Evolutionary conservation across 768 basidiomycete genomes (phyloP).

Genomic region (Phlebiopsis gigantea): DNA sequence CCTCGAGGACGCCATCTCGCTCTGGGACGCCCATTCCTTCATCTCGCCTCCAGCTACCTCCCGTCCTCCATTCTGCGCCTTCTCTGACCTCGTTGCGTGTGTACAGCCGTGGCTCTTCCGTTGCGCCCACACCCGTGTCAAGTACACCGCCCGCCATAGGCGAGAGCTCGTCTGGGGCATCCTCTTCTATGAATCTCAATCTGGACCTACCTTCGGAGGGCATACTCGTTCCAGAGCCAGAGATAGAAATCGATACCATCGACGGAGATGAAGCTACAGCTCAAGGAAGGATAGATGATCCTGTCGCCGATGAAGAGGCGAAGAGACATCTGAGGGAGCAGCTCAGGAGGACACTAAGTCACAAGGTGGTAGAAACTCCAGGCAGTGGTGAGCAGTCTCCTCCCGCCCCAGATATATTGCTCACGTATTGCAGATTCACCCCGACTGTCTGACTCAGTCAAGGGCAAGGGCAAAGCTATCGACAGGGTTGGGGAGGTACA

Average conservation of each 20-base stretch:
- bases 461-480: not conserved
- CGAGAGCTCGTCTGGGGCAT: slow-evolving; percentile 44
- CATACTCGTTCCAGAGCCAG: slow-evolving; percentile 66
- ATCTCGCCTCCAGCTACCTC: slow-evolving; percentile 38
- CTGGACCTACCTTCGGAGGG: slow-evolving; percentile 44
- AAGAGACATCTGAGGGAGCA: slow-evolving; percentile 68
- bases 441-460: not conserved
- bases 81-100: slow-evolving; percentile 55
- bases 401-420: not conserved
- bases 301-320: slow-evolving; percentile 46
- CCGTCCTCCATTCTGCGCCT: slow-evolving; percentile 45
- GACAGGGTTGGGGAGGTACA: not conserved
- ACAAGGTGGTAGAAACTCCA: slow-evolving; percentile 33
- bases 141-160: slow-evolving; percentile 9
- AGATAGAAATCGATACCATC: slow-evolving; percentile 52
- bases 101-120: slow-evolving; percentile 41
- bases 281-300: slow-evolving; percentile 35
- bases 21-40: slow-evolving; percentile 30
- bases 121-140: slow-evolving; percentile 16
- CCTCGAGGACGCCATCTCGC: slow-evolving; percentile 31
- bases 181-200: slow-evolving; percentile 61
- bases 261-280: slow-evolving; percentile 51
- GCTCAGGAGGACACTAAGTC: slow-evolving; percentile 58
- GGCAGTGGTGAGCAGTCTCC: not conserved
- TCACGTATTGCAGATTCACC: not conserved